Conservation (phyloP, 768 basidiomycete genomes). For the Rhodotorula kratochvilovae region DNA sequence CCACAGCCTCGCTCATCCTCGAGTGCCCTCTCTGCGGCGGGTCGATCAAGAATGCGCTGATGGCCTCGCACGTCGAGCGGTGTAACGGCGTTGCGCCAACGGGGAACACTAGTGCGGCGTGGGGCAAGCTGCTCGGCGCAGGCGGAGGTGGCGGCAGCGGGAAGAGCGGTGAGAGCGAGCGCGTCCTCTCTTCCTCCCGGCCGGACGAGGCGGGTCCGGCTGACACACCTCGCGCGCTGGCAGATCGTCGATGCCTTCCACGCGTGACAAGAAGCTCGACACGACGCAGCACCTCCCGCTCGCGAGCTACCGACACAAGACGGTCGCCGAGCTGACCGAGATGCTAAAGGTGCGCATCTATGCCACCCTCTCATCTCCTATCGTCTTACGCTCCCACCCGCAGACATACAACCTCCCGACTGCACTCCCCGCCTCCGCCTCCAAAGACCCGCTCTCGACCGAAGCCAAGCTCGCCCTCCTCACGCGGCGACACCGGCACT, state of each 20-base stretch:
- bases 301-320: slow-evolving; percentile 6
- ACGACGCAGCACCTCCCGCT: slow-evolving; percentile 13
- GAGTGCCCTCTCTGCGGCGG: slow-evolving; percentile 10
- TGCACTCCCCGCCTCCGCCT: neutral
- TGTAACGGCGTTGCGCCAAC: neutral
- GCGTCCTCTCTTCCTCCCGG: no score
- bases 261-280: neutral
- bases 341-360: slow-evolving; percentile 14
- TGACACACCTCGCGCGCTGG: neutral
- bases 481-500: slow-evolving; percentile 14
- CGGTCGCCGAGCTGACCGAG: neutral
- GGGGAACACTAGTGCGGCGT: neutral
- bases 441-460: neutral
- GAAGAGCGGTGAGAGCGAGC: neutral
- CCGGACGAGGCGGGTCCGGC: neutral
- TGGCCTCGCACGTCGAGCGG: slow-evolving; percentile 3
- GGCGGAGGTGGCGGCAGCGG: neutral
- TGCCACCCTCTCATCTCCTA: neutral
- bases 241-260: neutral
- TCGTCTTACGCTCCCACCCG: no score
- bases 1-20: neutral
- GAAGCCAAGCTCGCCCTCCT: neutral
- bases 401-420: slow-evolving; percentile 11
- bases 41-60: slow-evolving; percentile 1
- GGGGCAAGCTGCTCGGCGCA: slow-evolving; percentile 3